These are phyloP conservation scores for Escovopsis sp. DNA, from an alignment of 2,329 filamentous ascomycete species.

Conservation along the genomic window DNA sequence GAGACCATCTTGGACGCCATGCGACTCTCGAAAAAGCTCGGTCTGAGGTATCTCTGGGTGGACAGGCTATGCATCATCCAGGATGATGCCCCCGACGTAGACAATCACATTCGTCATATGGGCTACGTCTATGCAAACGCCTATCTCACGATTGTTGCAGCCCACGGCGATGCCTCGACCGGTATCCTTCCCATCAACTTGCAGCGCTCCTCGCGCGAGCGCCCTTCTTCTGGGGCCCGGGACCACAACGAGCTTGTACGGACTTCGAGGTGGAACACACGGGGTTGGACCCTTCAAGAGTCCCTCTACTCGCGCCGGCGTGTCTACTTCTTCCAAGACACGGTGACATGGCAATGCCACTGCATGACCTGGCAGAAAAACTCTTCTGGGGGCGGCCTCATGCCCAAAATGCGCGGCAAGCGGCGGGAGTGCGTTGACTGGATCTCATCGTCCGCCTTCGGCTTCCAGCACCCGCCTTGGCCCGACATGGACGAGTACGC, in stretches of 20 bases:
- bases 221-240: constrained; percentile 4
- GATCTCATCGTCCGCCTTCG: constrained; percentile 20
- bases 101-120: constrained; percentile 29
- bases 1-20: constrained; percentile 30
- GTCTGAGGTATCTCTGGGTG: constrained; percentile 30
- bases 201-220: constrained; percentile 13
- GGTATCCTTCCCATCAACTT: constrained; percentile 24
- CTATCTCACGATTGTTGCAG: constrained; percentile 29
- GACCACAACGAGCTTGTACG: constrained; percentile 25
- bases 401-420: constrained; percentile 18
- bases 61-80: constrained; percentile 32
- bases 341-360: constrained; percentile 31
- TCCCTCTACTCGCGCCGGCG: constrained; percentile 26
- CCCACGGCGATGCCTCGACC: constrained; percentile 23
- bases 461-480: constrained; percentile 27
- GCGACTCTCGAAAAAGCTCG: constrained; percentile 28
- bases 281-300: constrained; percentile 31
- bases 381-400: constrained; percentile 12
- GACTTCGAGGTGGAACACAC: constrained; percentile 23
- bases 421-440: constrained; percentile 18
- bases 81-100: constrained; percentile 25
- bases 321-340: constrained; percentile 29
- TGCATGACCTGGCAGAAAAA: constrained; percentile 28
- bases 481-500: constrained; percentile 32
- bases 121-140: constrained; percentile 30